Base-by-base conservation (phyloP, 768 basidiomycete species). In the Lactifluus echinatus region DNA sequence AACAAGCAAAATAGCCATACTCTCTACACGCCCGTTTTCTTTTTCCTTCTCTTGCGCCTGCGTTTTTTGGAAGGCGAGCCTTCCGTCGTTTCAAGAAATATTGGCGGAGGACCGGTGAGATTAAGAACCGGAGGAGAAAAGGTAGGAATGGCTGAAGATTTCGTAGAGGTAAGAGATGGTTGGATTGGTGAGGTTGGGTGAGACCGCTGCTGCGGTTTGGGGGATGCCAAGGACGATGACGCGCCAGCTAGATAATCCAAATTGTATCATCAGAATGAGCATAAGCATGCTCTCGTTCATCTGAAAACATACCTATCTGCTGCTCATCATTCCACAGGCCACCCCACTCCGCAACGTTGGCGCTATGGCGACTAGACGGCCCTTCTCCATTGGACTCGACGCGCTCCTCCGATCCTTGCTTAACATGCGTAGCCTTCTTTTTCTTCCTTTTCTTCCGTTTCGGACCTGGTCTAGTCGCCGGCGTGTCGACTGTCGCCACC, bases 401-500 rank as follows among this genome's bases (percentile, higher is more conserved):
- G 21, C 23, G 37, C 10, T 42, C 50, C 21, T 29, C 50, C 19
- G 26, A 11, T 14, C 12, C 40, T 33, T 28, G 53, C 17, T 31
- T 49, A 43, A 42, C 44, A 14, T 10, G n/a, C 12, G 28, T 47
- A 14, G 40, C 51, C 34, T 15, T 31, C 31, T 51, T 56, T 42
- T 64, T 65, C 51, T 66, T 69, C 62, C 65, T 67, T 60, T 68
- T 66, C 47, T 67, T 69, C 59, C 63, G 65, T 56, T 64, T 68
- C 6, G 43, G 21, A 23, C 26, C 2, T 3, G 42, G 34, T 6
- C 23, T 37, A 19, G 28, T 37, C 15, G 28, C 43, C 11, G 12
- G 21, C 34, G 48, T 21, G 14, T 24, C 33, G 23, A 15, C 8
- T 6, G 34, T 15, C 15, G 33, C 42, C 40, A 12, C 29, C 15